phyloP scores from a whole-genome alignment of 805 yeast genomes.

The Ogataea philodendri region DNA sequence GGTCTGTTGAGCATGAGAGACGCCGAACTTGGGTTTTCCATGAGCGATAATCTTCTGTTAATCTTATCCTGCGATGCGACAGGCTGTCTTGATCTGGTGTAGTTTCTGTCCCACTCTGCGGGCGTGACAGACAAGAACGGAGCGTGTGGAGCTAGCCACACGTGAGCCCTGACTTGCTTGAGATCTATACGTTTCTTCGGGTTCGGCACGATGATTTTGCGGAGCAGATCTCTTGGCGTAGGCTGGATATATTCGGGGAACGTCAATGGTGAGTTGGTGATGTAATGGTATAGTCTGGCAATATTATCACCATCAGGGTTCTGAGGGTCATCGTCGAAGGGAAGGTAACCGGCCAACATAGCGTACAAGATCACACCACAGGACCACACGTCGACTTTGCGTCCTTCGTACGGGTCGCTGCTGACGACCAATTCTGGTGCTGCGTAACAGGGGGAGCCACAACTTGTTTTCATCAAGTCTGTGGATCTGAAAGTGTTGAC shows the following conservation, averaged over 20 bases:
- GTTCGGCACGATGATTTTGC: constrained; percentile 81
- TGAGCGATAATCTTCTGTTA: constrained; percentile 41
- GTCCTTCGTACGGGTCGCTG: constrained; percentile 82
- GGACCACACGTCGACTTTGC: constrained; percentile 96
- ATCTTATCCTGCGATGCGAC: constrained; percentile 26
- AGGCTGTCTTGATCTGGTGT: constrained; percentile 39
- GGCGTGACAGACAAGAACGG: constrained; percentile 82
- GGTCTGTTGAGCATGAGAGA: constrained; percentile 37
- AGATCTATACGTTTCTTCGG: constrained; percentile 74
- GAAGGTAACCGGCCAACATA: constrained; percentile 95
- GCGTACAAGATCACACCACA: constrained; percentile 94
- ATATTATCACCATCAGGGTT: constrained; percentile 97
- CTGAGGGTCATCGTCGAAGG: constrained; percentile 95
- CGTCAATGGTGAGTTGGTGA: constrained; percentile 85
- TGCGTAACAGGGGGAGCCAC: constrained; percentile 98
- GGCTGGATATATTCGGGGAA: constrained; percentile 94
- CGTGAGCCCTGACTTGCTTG: constrained; percentile 70
- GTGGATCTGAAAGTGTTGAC: constrained; percentile 76
- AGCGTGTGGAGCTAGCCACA: constrained; percentile 85
- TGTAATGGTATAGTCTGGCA: constrained; percentile 84
- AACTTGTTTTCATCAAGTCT: constrained; percentile 88
- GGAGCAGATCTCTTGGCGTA: constrained; percentile 82
- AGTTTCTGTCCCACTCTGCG: constrained; percentile 79
- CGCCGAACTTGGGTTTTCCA: constrained; percentile 44
- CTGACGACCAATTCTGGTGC: constrained; percentile 96